Evolutionary conservation across 352 stramenopile species (phyloP), one percentile per base, ranked within the genome.

Genomic region (Pythium phragmitis): DNA sequence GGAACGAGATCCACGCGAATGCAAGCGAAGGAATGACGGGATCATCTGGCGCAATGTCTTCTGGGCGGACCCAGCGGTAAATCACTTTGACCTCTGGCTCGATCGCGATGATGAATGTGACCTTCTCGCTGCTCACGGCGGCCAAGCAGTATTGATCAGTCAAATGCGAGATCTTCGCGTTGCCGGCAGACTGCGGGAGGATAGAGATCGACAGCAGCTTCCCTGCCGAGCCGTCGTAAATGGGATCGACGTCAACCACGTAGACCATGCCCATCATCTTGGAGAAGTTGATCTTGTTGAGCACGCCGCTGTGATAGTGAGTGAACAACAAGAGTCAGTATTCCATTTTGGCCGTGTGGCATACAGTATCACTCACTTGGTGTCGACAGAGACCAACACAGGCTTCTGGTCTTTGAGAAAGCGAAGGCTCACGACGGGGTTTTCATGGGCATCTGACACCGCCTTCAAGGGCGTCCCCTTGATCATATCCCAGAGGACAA

Each of bases 401-500:
- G 87, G 82, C 56, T 94, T 96, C 48, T 94, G 85, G 52, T 96
- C 87, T 58, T 94, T 96, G 5, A 94, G 62, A 58, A 96, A 96
- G 2, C 83, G 79, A 39, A 96, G 68, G 67, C 82, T 89, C 48
- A 94, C 86, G 33, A 98, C 84, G 0, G 88, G 85, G 41, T 94
- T 89, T 69, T 97, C 90, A 33, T 96, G 80, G 1, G 85, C 85
- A 65, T 98, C 93, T n/a, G 81, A 82, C 2, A 98, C 85, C 13
- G 77, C 86, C 67, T 98, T 97, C 3, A 99, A 75, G 8, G 91
- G 82, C 33, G 81, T 89, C 36, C 95, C 96, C 60, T 96, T 96
- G 52, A 98, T 97, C 71, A 97, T 95, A 79, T 99, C 96, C 96
- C 96, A 99, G 1, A 99, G 69, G 49, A 98, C 91, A 53, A 99